A percentile compares a stretch with the other conserved stretches of the same genome.
phyloP scores from a whole-genome alignment of 176 grass and related monocot genomes.

The Paspalum notatum region DNA sequence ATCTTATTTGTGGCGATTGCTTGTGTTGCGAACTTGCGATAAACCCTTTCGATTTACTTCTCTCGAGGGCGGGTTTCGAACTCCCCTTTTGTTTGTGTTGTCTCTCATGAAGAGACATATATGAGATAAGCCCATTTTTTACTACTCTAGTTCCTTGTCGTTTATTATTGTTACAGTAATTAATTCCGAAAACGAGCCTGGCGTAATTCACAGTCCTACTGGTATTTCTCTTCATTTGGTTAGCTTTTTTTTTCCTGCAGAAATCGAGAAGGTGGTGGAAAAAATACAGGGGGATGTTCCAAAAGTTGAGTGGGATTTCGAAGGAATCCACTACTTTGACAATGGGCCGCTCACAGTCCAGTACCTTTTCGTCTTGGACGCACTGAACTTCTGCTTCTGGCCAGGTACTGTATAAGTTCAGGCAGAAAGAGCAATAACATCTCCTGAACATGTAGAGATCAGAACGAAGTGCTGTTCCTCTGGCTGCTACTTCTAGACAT shows the following conservation, averaged over 20 bases:
- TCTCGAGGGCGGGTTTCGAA: background rate
- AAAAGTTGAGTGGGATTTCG: slow-evolving; percentile 92
- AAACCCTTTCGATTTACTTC: slow-evolving; percentile 4
- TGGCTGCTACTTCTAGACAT: background rate
- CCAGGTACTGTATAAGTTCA: slow-evolving; percentile 62
- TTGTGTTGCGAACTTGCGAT: background rate
- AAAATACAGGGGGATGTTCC: slow-evolving; percentile 71
- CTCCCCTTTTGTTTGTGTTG: background rate
- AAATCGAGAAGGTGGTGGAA: slow-evolving; percentile 78
- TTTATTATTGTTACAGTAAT: slow-evolving; percentile 9
- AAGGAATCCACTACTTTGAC: slow-evolving; percentile 97
- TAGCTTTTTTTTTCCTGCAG: slow-evolving; percentile 41
- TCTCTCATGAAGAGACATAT: too few relatives aligned
- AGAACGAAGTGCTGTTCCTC: background rate
- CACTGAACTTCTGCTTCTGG: slow-evolving; percentile 95
- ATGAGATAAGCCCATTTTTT: background rate
- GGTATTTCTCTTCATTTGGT: background rate
- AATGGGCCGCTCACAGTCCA: slow-evolving; percentile 83
- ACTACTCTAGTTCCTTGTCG: background rate
- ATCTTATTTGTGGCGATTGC: background rate
- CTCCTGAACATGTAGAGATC: background rate
- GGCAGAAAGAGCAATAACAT: background rate
- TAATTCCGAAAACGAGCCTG: background rate
- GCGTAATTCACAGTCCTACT: background rate
- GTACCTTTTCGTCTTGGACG: slow-evolving; percentile 87